Conservation (phyloP, 805 yeast species). For the Candida taoyuanica region DNA sequence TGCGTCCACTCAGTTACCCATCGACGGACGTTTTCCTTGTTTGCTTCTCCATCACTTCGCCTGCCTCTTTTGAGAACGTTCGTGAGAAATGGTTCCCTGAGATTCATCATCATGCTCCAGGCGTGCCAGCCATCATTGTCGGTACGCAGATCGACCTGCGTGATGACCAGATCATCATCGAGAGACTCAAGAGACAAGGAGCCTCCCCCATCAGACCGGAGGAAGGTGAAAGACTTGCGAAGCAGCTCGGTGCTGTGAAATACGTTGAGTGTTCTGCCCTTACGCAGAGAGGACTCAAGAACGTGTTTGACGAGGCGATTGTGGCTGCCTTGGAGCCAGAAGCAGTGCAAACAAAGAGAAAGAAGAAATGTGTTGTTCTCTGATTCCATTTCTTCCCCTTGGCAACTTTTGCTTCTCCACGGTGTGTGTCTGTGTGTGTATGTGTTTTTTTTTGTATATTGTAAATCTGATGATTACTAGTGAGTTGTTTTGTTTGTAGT, state of each 20-base stretch:
- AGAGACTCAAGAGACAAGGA: constrained; percentile 86
- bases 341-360: constrained; percentile 72
- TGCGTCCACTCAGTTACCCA: constrained; percentile 94
- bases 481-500: too few species aligned
- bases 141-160: constrained; percentile 96
- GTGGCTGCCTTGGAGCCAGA: constrained; percentile 98
- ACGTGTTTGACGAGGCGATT: constrained; percentile 97
- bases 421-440: too few species aligned
- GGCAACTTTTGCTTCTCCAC: too few species aligned
- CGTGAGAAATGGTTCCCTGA: constrained; percentile 99
- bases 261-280: constrained; percentile 97
- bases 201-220: constrained; percentile 80
- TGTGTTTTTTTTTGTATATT: too few species aligned
- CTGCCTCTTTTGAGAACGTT: constrained; percentile 95
- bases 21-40: constrained; percentile 95
- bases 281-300: constrained; percentile 94
- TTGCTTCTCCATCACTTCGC: constrained; percentile 94
- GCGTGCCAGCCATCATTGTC: constrained; percentile 93
- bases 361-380: constrained; percentile 74
- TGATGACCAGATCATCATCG: constrained; percentile 86
- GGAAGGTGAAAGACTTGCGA: constrained; percentile 89
- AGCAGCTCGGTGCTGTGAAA: constrained; percentile 91
- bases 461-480: too few species aligned
- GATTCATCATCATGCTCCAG: constrained; percentile 97
- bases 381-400: constrained; percentile 6